Evolutionary conservation across 768 basidiomycete genomes (phyloP).

Genomic region (Paxillus ammoniavirescens): DNA sequence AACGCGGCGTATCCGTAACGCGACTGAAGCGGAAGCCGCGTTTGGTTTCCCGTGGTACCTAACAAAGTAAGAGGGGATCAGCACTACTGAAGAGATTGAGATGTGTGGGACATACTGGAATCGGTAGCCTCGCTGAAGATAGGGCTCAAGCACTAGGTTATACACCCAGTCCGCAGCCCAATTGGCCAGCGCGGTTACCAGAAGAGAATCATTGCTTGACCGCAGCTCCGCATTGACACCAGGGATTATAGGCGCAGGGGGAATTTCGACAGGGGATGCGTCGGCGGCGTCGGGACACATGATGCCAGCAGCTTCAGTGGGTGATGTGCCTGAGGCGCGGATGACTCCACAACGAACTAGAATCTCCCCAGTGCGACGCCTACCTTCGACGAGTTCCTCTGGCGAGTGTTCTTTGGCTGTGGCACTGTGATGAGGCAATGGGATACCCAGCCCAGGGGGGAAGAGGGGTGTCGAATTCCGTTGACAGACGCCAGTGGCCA

Average conservation of each 20-base stretch:
- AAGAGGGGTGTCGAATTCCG: constrained; percentile 5
- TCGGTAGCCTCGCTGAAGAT: constrained; percentile 11
- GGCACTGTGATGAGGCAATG: not conserved
- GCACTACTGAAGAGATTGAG: not conserved
- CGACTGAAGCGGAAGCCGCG: constrained; percentile 8
- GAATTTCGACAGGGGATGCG: not conserved
- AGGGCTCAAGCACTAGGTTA: constrained; percentile 22
- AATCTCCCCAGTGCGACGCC: constrained; percentile 16
- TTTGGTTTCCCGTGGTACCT: constrained; percentile 18
- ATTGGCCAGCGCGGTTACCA: constrained; percentile 15
- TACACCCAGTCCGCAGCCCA: constrained; percentile 29
- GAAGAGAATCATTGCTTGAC: constrained; percentile 1
- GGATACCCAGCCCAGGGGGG: constrained; percentile 1
- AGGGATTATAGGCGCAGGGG: not conserved
- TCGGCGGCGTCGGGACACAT: not conserved
- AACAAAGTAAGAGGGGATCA: not conserved
- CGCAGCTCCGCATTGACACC: not conserved
- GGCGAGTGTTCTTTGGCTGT: not conserved
- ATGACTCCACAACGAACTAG: constrained; percentile 21
- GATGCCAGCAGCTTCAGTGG: not conserved
- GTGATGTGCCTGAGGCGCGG: not conserved
- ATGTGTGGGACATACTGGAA: constrained; percentile 19
- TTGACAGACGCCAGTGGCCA: not conserved
- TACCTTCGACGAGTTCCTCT: constrained; percentile 16
- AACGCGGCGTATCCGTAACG: constrained; percentile 19